Conservation (phyloP, 2,329 filamentous ascomycete genomes). For the Colletotrichum lindemuthianum region DNA sequence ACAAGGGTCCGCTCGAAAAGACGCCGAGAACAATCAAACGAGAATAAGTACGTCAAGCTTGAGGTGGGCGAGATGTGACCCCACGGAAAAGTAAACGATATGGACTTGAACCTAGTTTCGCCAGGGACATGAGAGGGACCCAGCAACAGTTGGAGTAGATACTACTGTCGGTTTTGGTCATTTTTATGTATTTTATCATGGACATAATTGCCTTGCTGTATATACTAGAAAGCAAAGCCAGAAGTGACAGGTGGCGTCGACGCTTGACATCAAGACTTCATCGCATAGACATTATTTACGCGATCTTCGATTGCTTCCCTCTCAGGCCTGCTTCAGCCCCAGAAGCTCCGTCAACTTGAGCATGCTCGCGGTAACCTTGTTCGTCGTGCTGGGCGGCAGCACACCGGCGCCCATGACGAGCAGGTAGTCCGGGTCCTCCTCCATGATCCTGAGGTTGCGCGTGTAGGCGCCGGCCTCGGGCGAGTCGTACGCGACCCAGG, state of each 20-base stretch:
- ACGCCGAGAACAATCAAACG: neutral
- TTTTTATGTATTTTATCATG: conserved; percentile 2
- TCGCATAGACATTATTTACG: neutral
- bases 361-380: conserved; percentile 53
- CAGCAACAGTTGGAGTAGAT: neutral
- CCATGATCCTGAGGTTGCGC: conserved; percentile 48
- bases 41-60: neutral
- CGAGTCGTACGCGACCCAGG: conserved; percentile 49
- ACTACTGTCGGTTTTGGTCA: neutral
- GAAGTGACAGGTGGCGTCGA: accelerated
- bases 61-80: neutral
- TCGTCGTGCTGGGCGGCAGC: conserved; percentile 58
- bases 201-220: neutral
- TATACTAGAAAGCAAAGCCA: neutral
- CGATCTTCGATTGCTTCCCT: neutral
- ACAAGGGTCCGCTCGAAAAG: neutral
- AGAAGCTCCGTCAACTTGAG: conserved; percentile 41
- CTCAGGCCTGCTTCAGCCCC: conserved; percentile 28
- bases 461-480: conserved; percentile 51
- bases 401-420: conserved; percentile 57
- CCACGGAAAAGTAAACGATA: neutral
- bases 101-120: neutral
- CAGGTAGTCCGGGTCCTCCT: conserved; percentile 45
- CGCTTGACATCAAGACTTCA: neutral
- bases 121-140: neutral